These are phyloP conservation scores for Boletellus emodensis DNA, from an alignment of 768 basidiomycete genomes.

Conservation along the genomic window DNA sequence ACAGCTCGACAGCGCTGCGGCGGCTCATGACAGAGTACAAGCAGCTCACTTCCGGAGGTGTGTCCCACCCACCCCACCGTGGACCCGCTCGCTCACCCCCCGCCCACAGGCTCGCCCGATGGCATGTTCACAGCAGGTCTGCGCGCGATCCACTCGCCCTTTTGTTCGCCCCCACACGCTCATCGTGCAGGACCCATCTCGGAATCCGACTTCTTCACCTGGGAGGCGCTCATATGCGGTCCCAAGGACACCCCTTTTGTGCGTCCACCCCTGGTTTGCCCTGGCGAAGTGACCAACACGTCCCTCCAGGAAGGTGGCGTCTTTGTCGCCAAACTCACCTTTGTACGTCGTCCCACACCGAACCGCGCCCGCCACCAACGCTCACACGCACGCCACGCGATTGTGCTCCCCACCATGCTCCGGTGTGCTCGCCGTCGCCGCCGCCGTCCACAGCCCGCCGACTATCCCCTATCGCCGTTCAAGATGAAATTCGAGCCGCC, in stretches of 20 bases:
- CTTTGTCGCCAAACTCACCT: conserved; percentile 87
- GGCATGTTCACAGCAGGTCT: conserved; percentile 95
- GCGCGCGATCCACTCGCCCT: neutral
- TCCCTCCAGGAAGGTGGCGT: conserved; percentile 66
- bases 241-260: conserved; percentile 93
- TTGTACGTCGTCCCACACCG: conserved; percentile 51
- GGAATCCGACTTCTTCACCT: conserved; percentile 91
- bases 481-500: conserved; percentile 99
- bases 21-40: conserved; percentile 93
- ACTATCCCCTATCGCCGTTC: conserved; percentile 98
- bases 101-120: conserved; percentile 68
- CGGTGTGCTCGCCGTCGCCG: too few relatives aligned
- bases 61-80: neutral
- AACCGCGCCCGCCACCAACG: too few relatives aligned
- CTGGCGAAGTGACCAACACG: too few relatives aligned
- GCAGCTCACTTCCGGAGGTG: conserved; percentile 77
- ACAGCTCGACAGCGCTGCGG: conserved; percentile 69
- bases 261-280: too few relatives aligned
- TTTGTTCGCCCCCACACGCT: neutral
- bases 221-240: conserved; percentile 93
- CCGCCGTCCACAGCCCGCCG: conserved; percentile 55
- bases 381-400: neutral
- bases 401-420: neutral
- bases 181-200: conserved; percentile 69
- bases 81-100: neutral